Conservation (phyloP, 1,284 basidiomycete genomes). For the Sporisorium scitamineum region DNA sequence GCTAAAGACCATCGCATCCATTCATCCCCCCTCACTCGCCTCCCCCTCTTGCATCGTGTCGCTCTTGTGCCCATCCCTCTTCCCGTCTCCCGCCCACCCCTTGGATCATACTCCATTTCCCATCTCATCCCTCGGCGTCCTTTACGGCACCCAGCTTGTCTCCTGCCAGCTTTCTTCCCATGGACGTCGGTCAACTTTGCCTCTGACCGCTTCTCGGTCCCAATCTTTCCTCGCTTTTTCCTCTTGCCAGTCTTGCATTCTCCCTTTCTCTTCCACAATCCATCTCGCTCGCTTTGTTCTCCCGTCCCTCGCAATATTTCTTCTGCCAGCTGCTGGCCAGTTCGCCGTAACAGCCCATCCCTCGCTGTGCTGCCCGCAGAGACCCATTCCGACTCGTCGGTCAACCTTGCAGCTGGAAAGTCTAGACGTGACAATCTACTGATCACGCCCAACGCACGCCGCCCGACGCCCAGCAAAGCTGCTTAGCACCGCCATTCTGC, state of each 20-base stretch:
- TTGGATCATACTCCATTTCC: not conserved
- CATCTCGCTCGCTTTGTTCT: not conserved
- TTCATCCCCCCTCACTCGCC: too few relatives aligned
- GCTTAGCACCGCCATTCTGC: too few relatives aligned
- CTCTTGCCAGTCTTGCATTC: not conserved
- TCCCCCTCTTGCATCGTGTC: not conserved
- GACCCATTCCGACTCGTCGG: not conserved
- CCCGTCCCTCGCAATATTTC: not conserved
- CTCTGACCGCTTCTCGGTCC: not conserved
- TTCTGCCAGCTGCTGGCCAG: not conserved
- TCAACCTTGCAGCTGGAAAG: not conserved
- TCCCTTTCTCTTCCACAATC: not conserved
- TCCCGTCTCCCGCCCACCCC: not conserved
- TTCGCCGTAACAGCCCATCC: not conserved
- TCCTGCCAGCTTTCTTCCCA: not conserved
- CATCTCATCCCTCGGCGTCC: not conserved
- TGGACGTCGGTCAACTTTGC: not conserved
- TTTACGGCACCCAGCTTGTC: not conserved
- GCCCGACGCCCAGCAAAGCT: not conserved
- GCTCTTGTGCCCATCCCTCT: not conserved
- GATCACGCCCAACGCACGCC: not conserved
- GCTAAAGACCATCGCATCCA: not conserved
- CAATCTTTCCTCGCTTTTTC: not conserved
- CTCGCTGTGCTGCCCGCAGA: too few relatives aligned
- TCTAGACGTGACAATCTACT: too few relatives aligned